Conservation (phyloP, 257 asterid species). For the Forsythia suspensa region DNA sequence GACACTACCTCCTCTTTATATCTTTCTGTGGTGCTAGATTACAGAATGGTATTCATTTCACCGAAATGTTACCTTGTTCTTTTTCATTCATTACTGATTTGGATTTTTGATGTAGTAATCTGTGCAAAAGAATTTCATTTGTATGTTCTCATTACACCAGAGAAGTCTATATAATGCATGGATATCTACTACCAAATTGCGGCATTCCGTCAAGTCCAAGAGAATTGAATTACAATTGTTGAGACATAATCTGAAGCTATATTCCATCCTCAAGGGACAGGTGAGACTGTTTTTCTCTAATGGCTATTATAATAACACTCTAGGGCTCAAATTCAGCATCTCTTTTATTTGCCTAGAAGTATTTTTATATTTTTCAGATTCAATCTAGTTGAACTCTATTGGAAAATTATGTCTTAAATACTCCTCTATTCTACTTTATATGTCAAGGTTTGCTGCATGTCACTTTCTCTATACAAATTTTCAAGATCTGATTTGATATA, state of each 20-base stretch:
- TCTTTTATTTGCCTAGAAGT: not conserved
- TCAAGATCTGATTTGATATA: not conserved
- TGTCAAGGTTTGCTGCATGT: not conserved
- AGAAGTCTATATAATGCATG: slow-evolving; percentile 72
- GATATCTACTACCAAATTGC: slow-evolving; percentile 62
- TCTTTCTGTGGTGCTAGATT: slow-evolving; percentile 1
- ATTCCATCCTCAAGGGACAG: slow-evolving; percentile 57
- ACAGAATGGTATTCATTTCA: not conserved
- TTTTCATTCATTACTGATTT: not conserved
- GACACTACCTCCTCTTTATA: not conserved
- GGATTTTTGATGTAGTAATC: slow-evolving; percentile 9
- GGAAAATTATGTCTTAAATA: not conserved
- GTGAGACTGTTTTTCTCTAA: slow-evolving; percentile 42
- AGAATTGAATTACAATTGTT: slow-evolving; percentile 55
- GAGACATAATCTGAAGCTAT: slow-evolving; percentile 63
- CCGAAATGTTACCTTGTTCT: not conserved
- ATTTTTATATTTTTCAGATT: not conserved
- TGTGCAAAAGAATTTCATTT: slow-evolving; percentile 18
- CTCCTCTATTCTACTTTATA: not conserved
- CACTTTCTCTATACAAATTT: not conserved
- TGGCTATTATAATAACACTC: not conserved
- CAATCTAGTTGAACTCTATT: slow-evolving; percentile 10
- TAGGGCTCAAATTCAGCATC: not conserved
- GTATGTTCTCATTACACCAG: slow-evolving; percentile 42
- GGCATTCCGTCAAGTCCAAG: slow-evolving; percentile 58